Base-by-base conservation (phyloP, 2,329 filamentous ascomycete species). In the Cercospora berteroae region DNA sequence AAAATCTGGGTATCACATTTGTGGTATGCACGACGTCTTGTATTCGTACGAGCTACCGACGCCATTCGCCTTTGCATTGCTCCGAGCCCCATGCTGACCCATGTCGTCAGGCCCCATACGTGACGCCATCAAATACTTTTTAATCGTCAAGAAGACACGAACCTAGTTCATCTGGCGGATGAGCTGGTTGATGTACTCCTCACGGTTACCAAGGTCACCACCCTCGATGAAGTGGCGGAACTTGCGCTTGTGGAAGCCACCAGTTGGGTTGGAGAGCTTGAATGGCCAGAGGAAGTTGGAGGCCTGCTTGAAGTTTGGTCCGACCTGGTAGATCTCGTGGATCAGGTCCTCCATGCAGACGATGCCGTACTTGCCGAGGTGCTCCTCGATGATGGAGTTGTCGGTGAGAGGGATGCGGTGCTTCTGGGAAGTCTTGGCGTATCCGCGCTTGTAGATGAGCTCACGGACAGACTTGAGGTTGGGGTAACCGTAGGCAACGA, bases 251-350 rank as follows among this genome's bases (percentile, higher is more conserved):
- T 91, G 90, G 93, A 98, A 99, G 74, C 95, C 94, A 82, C 95
- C 95, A 77, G 86, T 98, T 81, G 95, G 95, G 89, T 96, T 97
- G 89, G 89, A 93, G 76, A 99, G 91, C 91, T 99, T 98, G 90
- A 99, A 99, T 81, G 95, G 95, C 95, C 95, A 99, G 76, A 98
- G 86, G 90, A 98, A 98, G 91, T 98, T 99, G 86, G 90, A 89
- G 79, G 92, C 93, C 87, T 97, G 94, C 90, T 97, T 98, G 91
- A 84, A 83, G 90, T 98, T 98, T 87, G 94, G 94, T 81, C 95
- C 94, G 75, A 98, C 95, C 68, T 94, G 96, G 89, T 89, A 94
- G 86, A 96, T 97, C 88, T 99, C 95, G 88, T 99, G 95, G 84
- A 99, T 94, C 76, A 99, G 86, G 85, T 99, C 95, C 87, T 99